A percentile compares a stretch with the other conserved stretches of the same genome.
Conservation (phyloP, 192 early-diverging fungal species). For the Linnemannia exigua region DNA sequence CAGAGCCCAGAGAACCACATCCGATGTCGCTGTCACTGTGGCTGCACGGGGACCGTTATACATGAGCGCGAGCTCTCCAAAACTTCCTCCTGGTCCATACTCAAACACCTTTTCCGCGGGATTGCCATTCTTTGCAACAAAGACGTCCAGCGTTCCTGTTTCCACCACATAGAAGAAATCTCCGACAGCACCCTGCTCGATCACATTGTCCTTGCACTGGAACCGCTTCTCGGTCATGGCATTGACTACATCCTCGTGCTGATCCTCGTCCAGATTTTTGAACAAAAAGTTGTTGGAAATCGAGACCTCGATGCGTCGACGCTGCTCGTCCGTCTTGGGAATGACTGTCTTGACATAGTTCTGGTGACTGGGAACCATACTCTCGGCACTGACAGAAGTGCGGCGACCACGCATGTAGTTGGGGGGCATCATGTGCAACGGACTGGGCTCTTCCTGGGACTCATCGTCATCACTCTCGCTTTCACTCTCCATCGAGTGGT, state of each 20-base stretch:
- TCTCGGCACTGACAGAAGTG: constrained; percentile 96
- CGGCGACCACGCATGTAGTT: constrained; percentile 91
- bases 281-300: constrained; percentile 95
- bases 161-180: constrained; percentile 99
- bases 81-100: constrained; percentile 89
- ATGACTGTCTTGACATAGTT: constrained; percentile 89
- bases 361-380: constrained; percentile 92
- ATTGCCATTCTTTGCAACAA: constrained; percentile 78
- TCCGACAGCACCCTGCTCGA: constrained; percentile 95
- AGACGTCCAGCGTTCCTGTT: constrained; percentile 92
- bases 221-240: constrained; percentile 96
- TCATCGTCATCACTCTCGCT: constrained; percentile 70
- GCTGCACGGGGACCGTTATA: constrained; percentile 99
- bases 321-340: constrained; percentile 90
- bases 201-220: constrained; percentile 76
- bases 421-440: constrained; percentile 68
- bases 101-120: constrained; percentile 80
- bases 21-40: constrained; percentile 89
- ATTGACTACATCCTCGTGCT: constrained; percentile 93
- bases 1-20: constrained; percentile 94
- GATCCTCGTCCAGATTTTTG: constrained; percentile 95
- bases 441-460: constrained; percentile 72
- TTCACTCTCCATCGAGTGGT: constrained; percentile 63
- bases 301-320: constrained; percentile 82
- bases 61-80: constrained; percentile 99